Base-by-base conservation (phyloP, 2,329 filamentous ascomycete species). In the Fusarium clavum region DNA sequence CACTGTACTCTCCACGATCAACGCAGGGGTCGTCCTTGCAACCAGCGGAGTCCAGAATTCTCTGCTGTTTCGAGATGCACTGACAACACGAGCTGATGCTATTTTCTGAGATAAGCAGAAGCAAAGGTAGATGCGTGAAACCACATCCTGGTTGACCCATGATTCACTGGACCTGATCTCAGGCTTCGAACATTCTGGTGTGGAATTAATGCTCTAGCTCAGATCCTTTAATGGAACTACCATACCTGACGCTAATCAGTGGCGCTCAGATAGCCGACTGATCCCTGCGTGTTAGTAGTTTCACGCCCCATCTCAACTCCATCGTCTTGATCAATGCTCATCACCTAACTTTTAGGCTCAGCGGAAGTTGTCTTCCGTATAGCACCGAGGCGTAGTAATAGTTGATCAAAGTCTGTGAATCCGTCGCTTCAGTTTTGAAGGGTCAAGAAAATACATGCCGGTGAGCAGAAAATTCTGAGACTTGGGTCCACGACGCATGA, bases 31-130 rank as follows among this genome's bases (percentile, higher is more conserved):
- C 18, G 34, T 20, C 54, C 29, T 22, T 30, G 27, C 53, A 47
- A 43, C 8, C 34, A 7, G 20, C 12, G 43, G 57, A 49, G 34
- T 27, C 13, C 8, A 43, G 40, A 52, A 32, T 22, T 25, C 32
- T 52, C 12, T 53, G 29, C 40, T 4, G 30, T 53, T 53, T 61
- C 56, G 44, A 61, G 2, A 18, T 24, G 14, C 9, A 34, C 29
- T 29, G 27, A 55, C 25, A 5, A 16, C 8, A 44, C 3, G 9
- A 11, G 11, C 18, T 24, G 7, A 9, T 27, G 20, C 61, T 46
- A 64, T 20, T 58, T 64, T 64, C 61, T 64, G 61, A 64, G 49
- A 10, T 57, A 46, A 64, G 45, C 45, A 40, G 32, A 52, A 52
- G 30, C 48, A 45, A 45, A 46, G 18, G 13, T 25, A 32, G 27